Conservation (phyloP, 2,329 filamentous ascomycete genomes). For the Colletotrichum godetiae region DNA sequence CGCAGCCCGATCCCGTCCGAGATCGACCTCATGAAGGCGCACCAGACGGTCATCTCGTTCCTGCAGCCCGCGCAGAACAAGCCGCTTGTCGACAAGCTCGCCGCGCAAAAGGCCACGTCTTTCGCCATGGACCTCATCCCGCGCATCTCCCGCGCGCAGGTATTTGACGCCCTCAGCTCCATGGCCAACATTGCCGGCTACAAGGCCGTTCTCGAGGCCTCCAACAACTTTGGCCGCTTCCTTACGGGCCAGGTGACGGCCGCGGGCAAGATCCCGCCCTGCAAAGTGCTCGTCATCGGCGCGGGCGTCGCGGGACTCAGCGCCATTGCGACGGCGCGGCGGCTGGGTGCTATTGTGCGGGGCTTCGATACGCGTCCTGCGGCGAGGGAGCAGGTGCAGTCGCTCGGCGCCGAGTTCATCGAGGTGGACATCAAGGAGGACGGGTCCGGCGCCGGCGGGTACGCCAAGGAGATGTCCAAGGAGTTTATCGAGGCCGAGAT, state of each 20-base stretch:
- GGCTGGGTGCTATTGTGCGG: constrained; percentile 89
- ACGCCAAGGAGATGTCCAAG: constrained; percentile 94
- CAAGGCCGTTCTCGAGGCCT: constrained; percentile 90
- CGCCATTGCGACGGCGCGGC: constrained; percentile 86
- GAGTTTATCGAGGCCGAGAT: constrained; percentile 94
- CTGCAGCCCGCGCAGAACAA: constrained; percentile 86
- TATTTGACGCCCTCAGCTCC: constrained; percentile 88
- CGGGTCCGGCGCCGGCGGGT: constrained; percentile 85
- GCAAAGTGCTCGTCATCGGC: constrained; percentile 90
- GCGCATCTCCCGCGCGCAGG: constrained; percentile 87
- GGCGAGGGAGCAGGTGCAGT: constrained; percentile 89
- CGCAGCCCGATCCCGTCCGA: constrained; percentile 79
- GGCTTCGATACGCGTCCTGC: constrained; percentile 93
- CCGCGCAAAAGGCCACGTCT: constrained; percentile 75
- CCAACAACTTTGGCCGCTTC: constrained; percentile 89
- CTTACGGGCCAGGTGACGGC: constrained; percentile 91
- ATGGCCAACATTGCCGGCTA: constrained; percentile 97
- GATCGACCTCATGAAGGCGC: constrained; percentile 73
- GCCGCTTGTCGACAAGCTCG: constrained; percentile 78
- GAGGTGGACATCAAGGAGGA: constrained; percentile 89
- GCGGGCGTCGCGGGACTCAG: constrained; percentile 90
- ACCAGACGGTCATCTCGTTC: constrained; percentile 83
- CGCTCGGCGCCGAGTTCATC: constrained; percentile 88
- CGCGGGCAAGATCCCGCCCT: constrained; percentile 89
- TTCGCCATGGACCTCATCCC: constrained; percentile 97